These are phyloP conservation scores for Gyromitra esculenta DNA, from an alignment of 2,329 filamentous ascomycete species.

Conservation along the genomic window DNA sequence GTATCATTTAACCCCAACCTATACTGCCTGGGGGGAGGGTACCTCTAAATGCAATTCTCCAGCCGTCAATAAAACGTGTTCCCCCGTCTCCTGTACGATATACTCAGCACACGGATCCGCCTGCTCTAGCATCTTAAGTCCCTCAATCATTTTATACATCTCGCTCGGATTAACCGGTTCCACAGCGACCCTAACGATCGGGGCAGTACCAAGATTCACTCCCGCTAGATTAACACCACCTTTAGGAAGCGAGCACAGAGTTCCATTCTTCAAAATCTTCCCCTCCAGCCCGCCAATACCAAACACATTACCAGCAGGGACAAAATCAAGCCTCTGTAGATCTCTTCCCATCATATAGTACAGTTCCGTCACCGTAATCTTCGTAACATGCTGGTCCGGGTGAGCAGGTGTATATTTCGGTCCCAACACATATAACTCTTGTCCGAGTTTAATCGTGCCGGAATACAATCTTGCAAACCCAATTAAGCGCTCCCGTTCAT, in stretches of 20 bases:
- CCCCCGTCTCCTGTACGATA: conserved; percentile 88
- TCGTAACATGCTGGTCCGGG: conserved; percentile 68
- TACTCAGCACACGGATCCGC: conserved; percentile 97
- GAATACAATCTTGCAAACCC: conserved; percentile 96
- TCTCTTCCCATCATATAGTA: conserved; percentile 97
- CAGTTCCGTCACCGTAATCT: conserved; percentile 83
- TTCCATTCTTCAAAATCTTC: conserved; percentile 94
- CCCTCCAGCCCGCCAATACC: conserved; percentile 92
- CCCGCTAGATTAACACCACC: conserved; percentile 92
- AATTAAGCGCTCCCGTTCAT: conserved; percentile 86
- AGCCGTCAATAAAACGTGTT: conserved; percentile 93
- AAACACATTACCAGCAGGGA: conserved; percentile 94
- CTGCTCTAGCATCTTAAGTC: conserved; percentile 85
- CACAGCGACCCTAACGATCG: conserved; percentile 94
- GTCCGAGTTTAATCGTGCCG: conserved; percentile 86
- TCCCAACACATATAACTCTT: conserved; percentile 87
- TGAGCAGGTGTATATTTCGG: conserved; percentile 88
- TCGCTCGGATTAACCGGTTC: conserved; percentile 91
- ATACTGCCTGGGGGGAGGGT: conserved; percentile 64
- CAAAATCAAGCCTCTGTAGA: conserved; percentile 80
- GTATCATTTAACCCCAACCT: conserved; percentile 9
- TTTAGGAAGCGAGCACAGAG: conserved; percentile 84
- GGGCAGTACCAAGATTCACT: conserved; percentile 79
- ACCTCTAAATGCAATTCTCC: conserved; percentile 77
- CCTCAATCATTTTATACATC: conserved; percentile 92